These are phyloP conservation scores for Pseudogymnoascus sp. DNA, from an alignment of 2,329 filamentous ascomycete genomes.

Conservation along the genomic window DNA sequence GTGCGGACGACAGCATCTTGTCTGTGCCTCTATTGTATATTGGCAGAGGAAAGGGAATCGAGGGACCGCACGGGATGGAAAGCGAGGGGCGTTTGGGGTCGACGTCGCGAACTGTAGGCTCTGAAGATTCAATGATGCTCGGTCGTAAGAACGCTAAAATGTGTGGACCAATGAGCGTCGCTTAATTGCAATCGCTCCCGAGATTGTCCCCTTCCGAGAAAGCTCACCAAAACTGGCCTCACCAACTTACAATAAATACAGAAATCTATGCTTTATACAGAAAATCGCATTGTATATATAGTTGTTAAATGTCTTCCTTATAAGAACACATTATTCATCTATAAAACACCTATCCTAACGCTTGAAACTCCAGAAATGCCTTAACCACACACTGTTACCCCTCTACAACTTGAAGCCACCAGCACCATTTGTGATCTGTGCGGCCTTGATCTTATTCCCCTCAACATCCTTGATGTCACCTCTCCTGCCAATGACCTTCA, in stretches of 20 bases:
- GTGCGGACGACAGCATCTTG: conserved; percentile 38
- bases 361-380: conserved; percentile 10
- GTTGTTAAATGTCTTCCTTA: conserved; percentile 3
- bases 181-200: conserved; percentile 11
- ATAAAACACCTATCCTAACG: conserved; percentile 10
- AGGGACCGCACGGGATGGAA: conserved; percentile 4
- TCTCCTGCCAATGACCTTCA: conserved; percentile 87
- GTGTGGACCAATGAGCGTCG: conserved; percentile 8
- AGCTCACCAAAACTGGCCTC: conserved; percentile 9
- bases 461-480: conserved; percentile 79
- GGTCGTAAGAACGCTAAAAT: conserved; percentile 11
- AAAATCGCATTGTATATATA: neutral
- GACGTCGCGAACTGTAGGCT: conserved; percentile 7
- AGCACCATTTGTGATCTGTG: conserved; percentile 44
- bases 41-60: neutral
- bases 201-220: conserved; percentile 2
- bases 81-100: neutral
- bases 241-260: neutral
- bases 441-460: conserved; percentile 63
- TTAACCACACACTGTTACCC: neutral
- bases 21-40: conserved; percentile 11
- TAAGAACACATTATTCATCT: conserved; percentile 9
- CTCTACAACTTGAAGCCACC: conserved; percentile 56
- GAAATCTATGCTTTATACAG: neutral
- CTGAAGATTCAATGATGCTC: conserved; percentile 12